Evolutionary conservation across 495 filamentous ascomycete genomes (phyloP), one percentile per base, ranked within the genome.

Genomic region (Daldinia loculata): DNA sequence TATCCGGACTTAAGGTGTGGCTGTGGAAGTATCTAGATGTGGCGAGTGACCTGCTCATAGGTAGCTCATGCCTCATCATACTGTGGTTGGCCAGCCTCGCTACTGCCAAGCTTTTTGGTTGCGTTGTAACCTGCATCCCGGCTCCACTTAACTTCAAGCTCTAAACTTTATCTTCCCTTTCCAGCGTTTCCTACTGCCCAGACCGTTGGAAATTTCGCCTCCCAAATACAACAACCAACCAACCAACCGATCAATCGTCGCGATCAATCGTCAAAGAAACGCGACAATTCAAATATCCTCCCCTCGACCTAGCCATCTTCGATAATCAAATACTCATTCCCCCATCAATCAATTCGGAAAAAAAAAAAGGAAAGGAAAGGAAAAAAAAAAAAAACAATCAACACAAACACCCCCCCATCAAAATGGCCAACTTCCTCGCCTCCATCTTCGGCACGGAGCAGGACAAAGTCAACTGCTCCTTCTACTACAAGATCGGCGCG

Each of bases 371-470:
- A 17, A 0, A 15, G n/a, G n/a, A 38, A 24, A 2, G 29, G 1
- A 0, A 27, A 19, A 0, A 15, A 51, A 39, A 39, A 26, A 2
- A 57, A 36, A 57, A 11, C n/a, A 43, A 53, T 48, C 26, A 4
- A 43, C 43, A 41, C 41, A 30, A 7, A 30, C 29, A 32, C 29
- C 0, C 29, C 8, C 29, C 29, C 7, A 22, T 27, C 61, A 61
- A 84, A 45, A 88, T 88, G 86, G 95, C 95, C 79, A 98, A 97
- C 88, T 99, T 98, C 78, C 93, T 99, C 79, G 95, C 95, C 79
- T 97, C 93, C 76, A 99, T 99, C 84, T 99, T 99, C 88, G 95
- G 95, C 76, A 99, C 95, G 7, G 96, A 99, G 85, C 96, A 98
- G 80, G 95, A 99, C 89, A 99, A 98, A 79, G 91, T 84, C n/a